These are phyloP conservation scores for Aspergillus leporis DNA, from an alignment of 495 filamentous ascomycete species.

Conservation along the genomic window DNA sequence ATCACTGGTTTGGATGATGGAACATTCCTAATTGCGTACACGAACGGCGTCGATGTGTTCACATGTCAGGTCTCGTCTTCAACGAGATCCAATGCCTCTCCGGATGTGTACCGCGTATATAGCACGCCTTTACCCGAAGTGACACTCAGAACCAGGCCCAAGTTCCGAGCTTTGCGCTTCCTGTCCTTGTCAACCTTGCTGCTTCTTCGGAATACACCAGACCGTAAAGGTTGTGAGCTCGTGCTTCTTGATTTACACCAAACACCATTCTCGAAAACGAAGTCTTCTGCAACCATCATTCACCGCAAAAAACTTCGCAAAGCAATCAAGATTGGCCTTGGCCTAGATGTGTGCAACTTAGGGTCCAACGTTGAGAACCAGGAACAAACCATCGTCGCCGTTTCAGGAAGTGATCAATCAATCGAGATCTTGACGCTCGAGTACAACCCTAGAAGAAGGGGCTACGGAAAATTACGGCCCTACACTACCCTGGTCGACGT, in stretches of 20 bases:
- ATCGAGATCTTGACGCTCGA: conserved; percentile 77
- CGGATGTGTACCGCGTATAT: conserved; percentile 60
- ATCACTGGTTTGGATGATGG: conserved; percentile 59
- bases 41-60: conserved; percentile 73
- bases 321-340: conserved; percentile 63
- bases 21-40: conserved; percentile 74
- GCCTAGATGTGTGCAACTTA: conserved; percentile 72
- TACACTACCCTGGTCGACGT: conserved; percentile 69
- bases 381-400: conserved; percentile 76
- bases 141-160: conserved; percentile 39
- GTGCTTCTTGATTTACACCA: conserved; percentile 55
- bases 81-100: conserved; percentile 45
- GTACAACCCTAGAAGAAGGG: conserved; percentile 41
- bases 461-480: conserved; percentile 58
- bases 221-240: conserved; percentile 66
- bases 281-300: conserved; percentile 41
- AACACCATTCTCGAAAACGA: conserved; percentile 14
- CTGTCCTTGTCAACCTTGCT: conserved; percentile 57
- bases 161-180: conserved; percentile 72
- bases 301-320: conserved; percentile 56
- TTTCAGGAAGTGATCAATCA: conserved; percentile 79
- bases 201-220: conserved; percentile 53
- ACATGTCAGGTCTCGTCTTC: conserved; percentile 38
- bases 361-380: conserved; percentile 54
- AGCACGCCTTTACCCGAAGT: conserved; percentile 59